A percentile compares a stretch with the other conserved stretches of the same genome.
These are phyloP conservation scores for Bipolaris victoriae DNA, from an alignment of 2,329 filamentous ascomycete species.

Conservation along the genomic window DNA sequence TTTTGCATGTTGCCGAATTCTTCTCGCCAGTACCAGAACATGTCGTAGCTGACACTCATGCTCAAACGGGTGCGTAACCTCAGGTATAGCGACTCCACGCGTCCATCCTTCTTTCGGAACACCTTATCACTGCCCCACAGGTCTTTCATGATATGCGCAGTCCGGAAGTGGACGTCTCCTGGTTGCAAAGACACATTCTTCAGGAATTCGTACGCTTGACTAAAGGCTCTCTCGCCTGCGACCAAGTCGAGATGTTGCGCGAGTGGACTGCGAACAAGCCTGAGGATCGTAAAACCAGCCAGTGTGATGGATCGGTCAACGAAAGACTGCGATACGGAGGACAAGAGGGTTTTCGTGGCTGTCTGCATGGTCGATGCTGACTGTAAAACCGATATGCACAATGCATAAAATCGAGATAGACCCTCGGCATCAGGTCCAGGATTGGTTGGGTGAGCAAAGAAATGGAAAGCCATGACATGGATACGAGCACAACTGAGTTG, in stretches of 20 bases:
- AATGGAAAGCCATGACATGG: conserved; percentile 46
- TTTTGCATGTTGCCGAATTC: conserved; percentile 47
- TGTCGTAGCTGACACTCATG: conserved; percentile 49
- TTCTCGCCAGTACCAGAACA: conserved; percentile 51
- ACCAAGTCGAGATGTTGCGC: conserved; percentile 40
- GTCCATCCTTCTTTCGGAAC: conserved; percentile 43
- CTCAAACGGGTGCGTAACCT: conserved; percentile 42
- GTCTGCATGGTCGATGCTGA: conserved; percentile 29
- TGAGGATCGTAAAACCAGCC: conserved; percentile 43
- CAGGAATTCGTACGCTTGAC: conserved; percentile 39
- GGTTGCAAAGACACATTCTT: conserved; percentile 44
- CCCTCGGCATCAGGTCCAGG: conserved; percentile 37
- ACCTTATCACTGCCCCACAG: conserved; percentile 44
- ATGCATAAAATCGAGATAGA: conserved; percentile 39
- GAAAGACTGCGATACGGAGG: conserved; percentile 41
- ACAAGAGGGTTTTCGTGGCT: conserved; percentile 32
- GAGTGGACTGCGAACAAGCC: conserved; percentile 39
- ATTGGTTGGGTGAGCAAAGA: conserved; percentile 41
- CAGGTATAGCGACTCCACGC: conserved; percentile 40
- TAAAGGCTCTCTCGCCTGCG: conserved; percentile 45
- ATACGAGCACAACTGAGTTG: conserved; percentile 46
- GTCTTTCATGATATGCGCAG: conserved; percentile 42
- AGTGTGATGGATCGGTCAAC: conserved; percentile 44
- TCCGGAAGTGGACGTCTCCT: conserved; percentile 40
- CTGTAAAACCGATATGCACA: conserved; percentile 42